Evolutionary conservation across 768 basidiomycete genomes (phyloP), one percentile per base, ranked within the genome.

Genomic region (Candolleomyces eurysporus): DNA sequence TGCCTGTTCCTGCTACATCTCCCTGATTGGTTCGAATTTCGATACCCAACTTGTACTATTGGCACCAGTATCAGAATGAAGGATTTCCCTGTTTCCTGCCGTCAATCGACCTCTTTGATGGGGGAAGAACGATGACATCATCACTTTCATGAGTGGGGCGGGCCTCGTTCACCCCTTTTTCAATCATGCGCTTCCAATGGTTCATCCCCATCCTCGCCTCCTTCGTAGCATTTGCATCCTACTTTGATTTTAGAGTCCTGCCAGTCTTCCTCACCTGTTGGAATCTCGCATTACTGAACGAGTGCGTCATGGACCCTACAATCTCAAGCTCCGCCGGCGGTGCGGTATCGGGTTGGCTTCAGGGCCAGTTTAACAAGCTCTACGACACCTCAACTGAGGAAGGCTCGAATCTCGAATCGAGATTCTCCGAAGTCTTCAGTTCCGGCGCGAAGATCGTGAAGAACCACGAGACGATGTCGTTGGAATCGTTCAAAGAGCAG

Each of bases 401-500:
- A 30, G 21, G 14, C 14, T 17, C 49, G 7, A 30, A 8, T 8
- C 6, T 51, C 16, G 49, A 11, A 19, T 14, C 19, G 4, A 19
- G 5, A 31, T 21, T 51, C 21, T 5, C 6, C 19, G 16, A 11
- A 1, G 22, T 30, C 17, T 59, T 62, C 43, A 49, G 46, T 22
- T 5, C 17, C 6, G 14, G 48, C 9, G 51, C 57, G 1, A 30
- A 49, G 26, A 39, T 62, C 2, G 2, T 48, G 5, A 16, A 39
- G 43, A 75, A 80, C 59, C 75, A 79, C 57, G 67, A 32, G 3
- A 43, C 61, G 0, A 55, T 72, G 5, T 58, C 67, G 19, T 58
- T 72, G 17, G 68, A 73, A 14, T 58, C 68, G 13, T 69, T 79
- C 49, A 66, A 63, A 54, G 70, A 72, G 19, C 64, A 71, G 0